A percentile compares a stretch with the other conserved stretches of the same genome.
Conservation (phyloP, 164 flowering plant genomes). For the Magnolia sinica region DNA sequence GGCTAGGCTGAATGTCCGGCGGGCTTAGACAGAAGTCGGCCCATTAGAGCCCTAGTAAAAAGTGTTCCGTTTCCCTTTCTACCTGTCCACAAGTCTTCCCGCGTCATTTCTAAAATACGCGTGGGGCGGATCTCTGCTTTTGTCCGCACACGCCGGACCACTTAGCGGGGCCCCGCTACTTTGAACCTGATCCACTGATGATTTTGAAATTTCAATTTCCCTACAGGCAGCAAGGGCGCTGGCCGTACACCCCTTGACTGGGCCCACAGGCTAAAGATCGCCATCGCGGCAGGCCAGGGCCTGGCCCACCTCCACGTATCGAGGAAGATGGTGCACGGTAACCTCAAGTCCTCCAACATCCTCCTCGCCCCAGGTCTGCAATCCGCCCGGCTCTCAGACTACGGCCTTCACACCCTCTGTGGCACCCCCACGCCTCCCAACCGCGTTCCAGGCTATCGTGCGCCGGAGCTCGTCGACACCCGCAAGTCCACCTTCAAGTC, state of each 20-base stretch:
- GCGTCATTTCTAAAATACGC: too few species aligned
- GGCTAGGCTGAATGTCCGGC: too few species aligned
- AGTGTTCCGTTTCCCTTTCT: too few species aligned
- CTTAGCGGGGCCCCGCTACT: neutral
- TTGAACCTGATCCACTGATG: neutral
- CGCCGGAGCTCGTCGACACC: constrained; percentile 88
- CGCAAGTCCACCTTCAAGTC: constrained; percentile 76
- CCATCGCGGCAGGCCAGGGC: constrained; percentile 64
- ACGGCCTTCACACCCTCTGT: constrained; percentile 73
- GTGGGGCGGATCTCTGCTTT: too few species aligned
- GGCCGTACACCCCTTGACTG: constrained; percentile 91
- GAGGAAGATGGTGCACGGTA: constrained; percentile 74
- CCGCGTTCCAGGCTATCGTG: constrained; percentile 88
- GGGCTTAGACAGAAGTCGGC: too few species aligned
- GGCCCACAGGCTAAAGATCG: constrained; percentile 86
- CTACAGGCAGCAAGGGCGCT: constrained; percentile 86
- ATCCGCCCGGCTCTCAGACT: constrained; percentile 66
- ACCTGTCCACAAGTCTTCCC: too few species aligned
- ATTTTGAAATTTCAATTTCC: neutral
- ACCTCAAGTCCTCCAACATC: constrained; percentile 87
- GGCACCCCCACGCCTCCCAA: constrained; percentile 45
- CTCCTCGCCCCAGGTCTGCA: constrained; percentile 61
- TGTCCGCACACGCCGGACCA: too few species aligned
- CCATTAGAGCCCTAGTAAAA: too few species aligned
- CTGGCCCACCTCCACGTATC: constrained; percentile 73